Conservation (phyloP, 2,329 filamentous ascomycete genomes). For the Lasiodiplodia sp. region DNA sequence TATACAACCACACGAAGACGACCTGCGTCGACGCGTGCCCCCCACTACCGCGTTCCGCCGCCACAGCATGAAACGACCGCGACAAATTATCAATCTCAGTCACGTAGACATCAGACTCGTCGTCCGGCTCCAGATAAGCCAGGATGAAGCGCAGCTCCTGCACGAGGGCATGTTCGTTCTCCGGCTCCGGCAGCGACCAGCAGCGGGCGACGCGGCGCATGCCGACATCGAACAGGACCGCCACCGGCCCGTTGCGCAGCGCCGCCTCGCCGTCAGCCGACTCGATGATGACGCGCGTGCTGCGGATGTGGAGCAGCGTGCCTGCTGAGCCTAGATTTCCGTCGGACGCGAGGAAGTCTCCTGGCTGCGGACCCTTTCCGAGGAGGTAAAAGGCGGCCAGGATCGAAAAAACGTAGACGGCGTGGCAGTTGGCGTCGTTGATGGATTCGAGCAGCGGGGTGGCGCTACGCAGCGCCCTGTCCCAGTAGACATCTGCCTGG, state of each 20-base stretch:
- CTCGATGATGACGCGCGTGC: neutral
- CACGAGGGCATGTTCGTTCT: neutral
- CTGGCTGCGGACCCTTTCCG: neutral
- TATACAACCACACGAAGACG: conserved; percentile 6
- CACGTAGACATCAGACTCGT: neutral
- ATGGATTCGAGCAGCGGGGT: neutral
- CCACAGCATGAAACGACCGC: neutral
- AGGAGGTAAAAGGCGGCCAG: neutral
- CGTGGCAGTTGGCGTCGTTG: neutral
- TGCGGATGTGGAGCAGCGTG: neutral
- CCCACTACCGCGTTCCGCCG: neutral
- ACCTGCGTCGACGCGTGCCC: neutral
- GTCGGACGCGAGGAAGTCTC: neutral
- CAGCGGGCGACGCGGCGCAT: neutral
- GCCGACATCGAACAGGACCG: neutral
- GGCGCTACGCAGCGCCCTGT: neutral
- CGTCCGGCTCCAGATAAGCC: neutral
- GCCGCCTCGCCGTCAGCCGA: neutral
- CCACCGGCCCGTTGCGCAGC: neutral
- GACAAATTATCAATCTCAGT: neutral
- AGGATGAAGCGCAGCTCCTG: neutral
- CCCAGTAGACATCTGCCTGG: neutral
- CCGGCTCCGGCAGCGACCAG: neutral
- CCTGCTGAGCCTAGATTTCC: neutral
- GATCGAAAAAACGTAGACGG: conserved; percentile 4